Evolutionary conservation across 192 early-diverging fungal genomes (phyloP).

Genomic region (Coemansia guatemalensis): DNA sequence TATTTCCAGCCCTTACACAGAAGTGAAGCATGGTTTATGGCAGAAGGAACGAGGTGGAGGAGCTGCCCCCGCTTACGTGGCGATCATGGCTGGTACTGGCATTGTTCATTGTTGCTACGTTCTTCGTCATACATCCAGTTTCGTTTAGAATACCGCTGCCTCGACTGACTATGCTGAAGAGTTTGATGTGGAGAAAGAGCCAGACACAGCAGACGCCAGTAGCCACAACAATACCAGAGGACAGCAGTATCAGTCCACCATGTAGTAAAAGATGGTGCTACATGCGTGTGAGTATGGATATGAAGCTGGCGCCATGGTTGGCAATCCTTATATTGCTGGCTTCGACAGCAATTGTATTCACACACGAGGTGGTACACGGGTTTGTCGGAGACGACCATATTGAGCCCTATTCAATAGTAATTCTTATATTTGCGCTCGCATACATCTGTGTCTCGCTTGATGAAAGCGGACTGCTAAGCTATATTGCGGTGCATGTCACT

Average conservation of each 20-base stretch:
- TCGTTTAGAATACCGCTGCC: slow-evolving; percentile 53
- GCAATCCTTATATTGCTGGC: slow-evolving; percentile 70
- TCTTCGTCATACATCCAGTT: slow-evolving; percentile 63
- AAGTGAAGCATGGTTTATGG: neutral
- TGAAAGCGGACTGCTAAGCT: slow-evolving; percentile 75
- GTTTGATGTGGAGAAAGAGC: neutral
- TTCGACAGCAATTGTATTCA: slow-evolving; percentile 52
- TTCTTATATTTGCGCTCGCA: slow-evolving; percentile 80
- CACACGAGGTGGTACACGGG: slow-evolving; percentile 54
- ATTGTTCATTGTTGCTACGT: slow-evolving; percentile 61
- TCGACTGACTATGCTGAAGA: neutral
- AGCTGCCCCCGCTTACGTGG: slow-evolving; percentile 30
- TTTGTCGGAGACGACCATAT: slow-evolving; percentile 61
- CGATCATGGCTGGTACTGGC: slow-evolving; percentile 62
- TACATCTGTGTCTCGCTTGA: slow-evolving; percentile 86
- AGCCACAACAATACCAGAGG: too few species aligned
- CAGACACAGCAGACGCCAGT: neutral
- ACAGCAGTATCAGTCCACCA: too few species aligned
- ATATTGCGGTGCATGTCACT: slow-evolving; percentile 74
- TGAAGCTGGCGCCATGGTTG: slow-evolving; percentile 70
- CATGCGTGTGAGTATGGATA: slow-evolving; percentile 55
- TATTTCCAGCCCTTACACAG: too few species aligned
- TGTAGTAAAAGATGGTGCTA: slow-evolving; percentile 7
- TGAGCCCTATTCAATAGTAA: slow-evolving; percentile 75
- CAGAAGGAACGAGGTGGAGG: neutral